Conservation (phyloP, 1,284 basidiomycete species). For the Apiotrichum siamense region DNA sequence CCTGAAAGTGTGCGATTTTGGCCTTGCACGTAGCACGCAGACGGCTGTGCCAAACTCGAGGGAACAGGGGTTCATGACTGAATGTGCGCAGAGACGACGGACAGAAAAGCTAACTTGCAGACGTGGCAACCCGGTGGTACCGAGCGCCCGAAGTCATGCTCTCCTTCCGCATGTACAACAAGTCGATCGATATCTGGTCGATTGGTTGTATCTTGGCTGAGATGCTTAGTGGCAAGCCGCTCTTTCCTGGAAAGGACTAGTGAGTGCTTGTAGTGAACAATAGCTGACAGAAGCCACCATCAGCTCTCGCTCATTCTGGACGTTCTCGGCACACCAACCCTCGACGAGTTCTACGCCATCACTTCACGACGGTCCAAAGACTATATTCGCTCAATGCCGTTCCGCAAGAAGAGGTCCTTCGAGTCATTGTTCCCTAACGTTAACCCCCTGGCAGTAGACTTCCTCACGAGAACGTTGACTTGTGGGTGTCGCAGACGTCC, state of each 20-base stretch:
- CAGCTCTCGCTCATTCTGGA: slow-evolving; percentile 86
- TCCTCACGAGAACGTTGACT: slow-evolving; percentile 82
- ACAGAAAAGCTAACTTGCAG: slow-evolving; percentile 51
- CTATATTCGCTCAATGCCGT: slow-evolving; percentile 81
- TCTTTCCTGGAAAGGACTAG: slow-evolving; percentile 95
- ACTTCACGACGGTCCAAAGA: slow-evolving; percentile 77
- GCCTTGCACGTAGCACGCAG: slow-evolving; percentile 77
- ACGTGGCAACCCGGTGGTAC: slow-evolving; percentile 86
- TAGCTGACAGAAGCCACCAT: slow-evolving; percentile 58
- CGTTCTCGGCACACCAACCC: slow-evolving; percentile 82
- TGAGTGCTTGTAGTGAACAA: slow-evolving; percentile 25
- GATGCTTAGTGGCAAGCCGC: slow-evolving; percentile 87
- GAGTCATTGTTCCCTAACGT: slow-evolving; percentile 79
- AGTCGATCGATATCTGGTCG: slow-evolving; percentile 91
- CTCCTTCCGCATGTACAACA: slow-evolving; percentile 93
- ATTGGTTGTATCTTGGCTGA: slow-evolving; percentile 96
- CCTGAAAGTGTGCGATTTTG: slow-evolving; percentile 90
- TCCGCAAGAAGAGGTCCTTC: slow-evolving; percentile 76
- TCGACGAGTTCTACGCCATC: slow-evolving; percentile 88
- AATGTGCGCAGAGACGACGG: slow-evolving; percentile 30
- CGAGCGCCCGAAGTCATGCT: slow-evolving; percentile 94
- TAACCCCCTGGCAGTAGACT: slow-evolving; percentile 77
- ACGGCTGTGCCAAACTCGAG: slow-evolving; percentile 72
- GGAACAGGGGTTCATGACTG: slow-evolving; percentile 80
- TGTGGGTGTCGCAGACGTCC: slow-evolving; percentile 40